Percentiles rank a stretch among this genome's conserved stretches.
Evolutionary conservation across 2,329 filamentous ascomycete species (phyloP).

Genomic region (Pezicula neosporulosa): DNA sequence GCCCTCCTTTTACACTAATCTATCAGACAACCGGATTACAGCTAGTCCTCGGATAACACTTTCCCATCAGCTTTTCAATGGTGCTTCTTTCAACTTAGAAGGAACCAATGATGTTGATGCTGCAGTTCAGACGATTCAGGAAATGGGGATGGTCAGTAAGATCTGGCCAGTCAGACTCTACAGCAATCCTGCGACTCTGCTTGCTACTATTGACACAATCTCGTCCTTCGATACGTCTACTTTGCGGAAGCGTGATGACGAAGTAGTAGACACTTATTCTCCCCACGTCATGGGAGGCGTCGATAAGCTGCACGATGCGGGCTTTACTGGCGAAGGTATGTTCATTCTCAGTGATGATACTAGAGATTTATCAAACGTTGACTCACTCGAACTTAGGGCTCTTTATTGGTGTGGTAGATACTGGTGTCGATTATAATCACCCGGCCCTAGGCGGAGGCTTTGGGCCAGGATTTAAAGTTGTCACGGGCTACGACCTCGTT

Average conservation of each 20-base stretch:
- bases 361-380: conserved; percentile 26
- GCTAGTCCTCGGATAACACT: not conserved
- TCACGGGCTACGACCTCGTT: conserved; percentile 54
- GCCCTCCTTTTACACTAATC: not conserved
- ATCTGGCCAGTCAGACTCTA: conserved; percentile 1
- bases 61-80: not conserved
- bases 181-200: not conserved
- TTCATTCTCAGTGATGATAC: conserved; percentile 32
- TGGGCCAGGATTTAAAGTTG: conserved; percentile 54
- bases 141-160: not conserved
- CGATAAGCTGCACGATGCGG: conserved; percentile 37
- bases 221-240: not conserved
- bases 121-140: not conserved
- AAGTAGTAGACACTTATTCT: not conserved
- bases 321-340: conserved; percentile 42
- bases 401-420: conserved; percentile 19
- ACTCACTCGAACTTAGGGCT: conserved; percentile 11
- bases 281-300: conserved; percentile 21
- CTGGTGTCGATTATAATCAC: conserved; percentile 56
- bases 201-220: not conserved
- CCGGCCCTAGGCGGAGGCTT: conserved; percentile 63
- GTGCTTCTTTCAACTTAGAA: not conserved
- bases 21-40: not conserved
- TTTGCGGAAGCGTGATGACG: not conserved
- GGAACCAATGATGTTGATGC: not conserved